Evolutionary conservation across 2,329 filamentous ascomycete species (phyloP).

Genomic region (Cladosporium velox): DNA sequence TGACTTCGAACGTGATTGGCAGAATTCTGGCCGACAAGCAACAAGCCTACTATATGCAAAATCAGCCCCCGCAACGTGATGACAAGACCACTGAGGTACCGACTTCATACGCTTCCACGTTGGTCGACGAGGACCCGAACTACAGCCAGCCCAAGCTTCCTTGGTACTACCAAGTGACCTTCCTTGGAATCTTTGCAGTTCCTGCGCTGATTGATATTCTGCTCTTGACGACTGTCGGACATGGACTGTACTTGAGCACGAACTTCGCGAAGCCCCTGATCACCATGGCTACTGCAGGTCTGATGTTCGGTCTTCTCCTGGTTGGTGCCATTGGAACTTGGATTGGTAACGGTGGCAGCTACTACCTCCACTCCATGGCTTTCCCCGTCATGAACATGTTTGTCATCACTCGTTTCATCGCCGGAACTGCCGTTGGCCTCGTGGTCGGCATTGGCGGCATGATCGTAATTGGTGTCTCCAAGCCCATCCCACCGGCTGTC

Average conservation of each 20-base stretch:
- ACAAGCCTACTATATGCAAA: conserved; percentile 26
- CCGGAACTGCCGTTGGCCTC: conserved; percentile 48
- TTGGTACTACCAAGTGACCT: conserved; percentile 55
- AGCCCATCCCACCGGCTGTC: conserved; percentile 37
- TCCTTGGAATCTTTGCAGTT: conserved; percentile 63
- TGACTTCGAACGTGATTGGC: conserved; percentile 37
- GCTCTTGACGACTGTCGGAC: conserved; percentile 59
- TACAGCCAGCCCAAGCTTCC: conserved; percentile 30
- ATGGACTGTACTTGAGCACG: conserved; percentile 62
- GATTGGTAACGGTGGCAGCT: conserved; percentile 64
- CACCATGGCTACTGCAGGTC: conserved; percentile 55
- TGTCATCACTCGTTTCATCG: conserved; percentile 53
- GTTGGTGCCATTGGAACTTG: conserved; percentile 64
- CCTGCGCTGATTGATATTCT: conserved; percentile 64
- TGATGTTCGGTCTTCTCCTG: conserved; percentile 59
- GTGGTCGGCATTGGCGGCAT: conserved; percentile 50
- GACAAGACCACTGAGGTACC: conserved; percentile 27
- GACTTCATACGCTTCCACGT: conserved; percentile 27
- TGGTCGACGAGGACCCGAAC: conserved; percentile 21
- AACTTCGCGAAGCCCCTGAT: conserved; percentile 55
- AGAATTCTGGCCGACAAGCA: conserved; percentile 26
- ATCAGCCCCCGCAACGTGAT: conserved; percentile 26
- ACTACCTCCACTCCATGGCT: conserved; percentile 61
- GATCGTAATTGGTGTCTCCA: conserved; percentile 48
- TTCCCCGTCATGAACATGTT: conserved; percentile 59